Evolutionary conservation across 208 protist species (phyloP).

Genomic region (Leptomonas pyrrhocoris): DNA sequence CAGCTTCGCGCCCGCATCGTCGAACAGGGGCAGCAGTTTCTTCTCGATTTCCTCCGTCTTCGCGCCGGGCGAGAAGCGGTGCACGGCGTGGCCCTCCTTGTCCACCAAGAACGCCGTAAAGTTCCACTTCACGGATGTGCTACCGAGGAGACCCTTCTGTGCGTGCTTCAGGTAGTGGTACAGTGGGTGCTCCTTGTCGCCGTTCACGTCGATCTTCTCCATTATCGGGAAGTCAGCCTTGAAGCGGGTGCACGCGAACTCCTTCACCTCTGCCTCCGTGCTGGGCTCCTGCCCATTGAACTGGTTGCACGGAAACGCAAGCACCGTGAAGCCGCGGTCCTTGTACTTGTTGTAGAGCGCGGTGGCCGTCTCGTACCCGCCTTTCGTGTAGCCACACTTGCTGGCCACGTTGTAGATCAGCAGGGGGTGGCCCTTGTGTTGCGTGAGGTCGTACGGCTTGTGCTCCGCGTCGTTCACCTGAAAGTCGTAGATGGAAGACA

Average conservation of each 20-base stretch:
- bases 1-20: too few relatives aligned
- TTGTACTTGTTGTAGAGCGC: slow-evolving; percentile 90
- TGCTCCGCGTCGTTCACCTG: slow-evolving; percentile 57
- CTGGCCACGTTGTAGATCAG: slow-evolving; percentile 94
- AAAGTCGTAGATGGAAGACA: slow-evolving; percentile 73
- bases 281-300: slow-evolving; percentile 47
- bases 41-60: slow-evolving; percentile 57
- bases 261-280: slow-evolving; percentile 73
- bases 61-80: slow-evolving; percentile 76
- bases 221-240: slow-evolving; percentile 87
- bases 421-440: slow-evolving; percentile 90
- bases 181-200: slow-evolving; percentile 73
- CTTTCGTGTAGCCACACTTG: slow-evolving; percentile 90
- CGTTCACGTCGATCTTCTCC: slow-evolving; percentile 92
- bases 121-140: slow-evolving; percentile 92
- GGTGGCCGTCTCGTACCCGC: slow-evolving; percentile 77
- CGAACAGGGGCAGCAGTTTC: slow-evolving; percentile 56
- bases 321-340: slow-evolving; percentile 80
- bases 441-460: slow-evolving; percentile 77
- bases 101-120: slow-evolving; percentile 93
- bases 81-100: slow-evolving; percentile 60
- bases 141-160: slow-evolving; percentile 60
- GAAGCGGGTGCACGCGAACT: slow-evolving; percentile 70
- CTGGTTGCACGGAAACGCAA: slow-evolving; percentile 91
- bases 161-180: slow-evolving; percentile 84